phyloP scores from a whole-genome alignment of 2,329 filamentous ascomycete species.

The Penicillium fuscoglaucum region DNA sequence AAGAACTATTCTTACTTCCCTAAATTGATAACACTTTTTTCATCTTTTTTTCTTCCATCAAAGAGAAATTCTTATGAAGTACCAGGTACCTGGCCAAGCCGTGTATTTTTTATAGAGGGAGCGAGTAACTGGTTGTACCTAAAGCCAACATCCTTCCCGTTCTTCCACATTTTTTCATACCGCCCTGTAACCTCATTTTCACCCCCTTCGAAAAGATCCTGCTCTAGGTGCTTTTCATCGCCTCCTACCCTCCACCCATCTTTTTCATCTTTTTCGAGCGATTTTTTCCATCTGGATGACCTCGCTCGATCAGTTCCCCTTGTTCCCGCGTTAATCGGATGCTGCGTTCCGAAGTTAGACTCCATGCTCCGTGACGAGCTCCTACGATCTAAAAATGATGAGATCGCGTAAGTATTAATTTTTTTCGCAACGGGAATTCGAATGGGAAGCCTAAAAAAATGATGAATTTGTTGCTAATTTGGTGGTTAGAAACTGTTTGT shows the following conservation, averaged over 20 bases:
- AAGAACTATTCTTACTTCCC: background rate
- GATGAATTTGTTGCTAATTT: constrained; percentile 37
- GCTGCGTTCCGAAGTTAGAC: constrained; percentile 49
- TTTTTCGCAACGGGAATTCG: constrained; percentile 15
- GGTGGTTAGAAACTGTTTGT: constrained; percentile 57
- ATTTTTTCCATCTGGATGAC: constrained; percentile 48
- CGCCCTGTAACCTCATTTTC: constrained; percentile 16
- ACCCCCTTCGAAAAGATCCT: constrained; percentile 21
- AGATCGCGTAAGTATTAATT: constrained; percentile 51
- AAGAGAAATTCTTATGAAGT: constrained; percentile 6
- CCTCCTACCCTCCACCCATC: constrained; percentile 42
- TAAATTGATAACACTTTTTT: background rate
- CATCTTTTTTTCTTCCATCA: background rate
- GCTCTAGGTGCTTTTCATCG: constrained; percentile 30
- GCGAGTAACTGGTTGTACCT: constrained; percentile 15
- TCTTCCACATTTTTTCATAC: constrained; percentile 17
- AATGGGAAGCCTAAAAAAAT: constrained; percentile 13
- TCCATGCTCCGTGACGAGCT: constrained; percentile 53
- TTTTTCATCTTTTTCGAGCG: constrained; percentile 47
- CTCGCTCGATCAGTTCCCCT: constrained; percentile 39
- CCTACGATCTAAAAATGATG: constrained; percentile 52
- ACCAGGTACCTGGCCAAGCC: constrained; percentile 12
- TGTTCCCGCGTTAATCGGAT: constrained; percentile 53
- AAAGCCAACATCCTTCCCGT: constrained; percentile 12
- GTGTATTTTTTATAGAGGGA: constrained; percentile 13